phyloP scores from a whole-genome alignment of 768 basidiomycete species.

The Leccinum subgranulosum region DNA sequence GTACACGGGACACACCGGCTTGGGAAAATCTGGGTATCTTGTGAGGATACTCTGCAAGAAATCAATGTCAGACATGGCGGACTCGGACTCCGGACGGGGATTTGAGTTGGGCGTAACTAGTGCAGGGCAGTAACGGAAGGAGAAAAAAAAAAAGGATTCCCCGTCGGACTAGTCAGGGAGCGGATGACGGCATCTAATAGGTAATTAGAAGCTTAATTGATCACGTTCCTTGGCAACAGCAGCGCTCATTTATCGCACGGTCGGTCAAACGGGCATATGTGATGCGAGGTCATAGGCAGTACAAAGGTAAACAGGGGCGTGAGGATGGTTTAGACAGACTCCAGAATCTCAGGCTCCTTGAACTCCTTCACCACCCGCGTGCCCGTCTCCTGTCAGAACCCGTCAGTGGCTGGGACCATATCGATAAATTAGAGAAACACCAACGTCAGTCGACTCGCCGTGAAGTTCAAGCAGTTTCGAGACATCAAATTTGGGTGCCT shows the following conservation, averaged over 20 bases:
- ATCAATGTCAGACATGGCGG: constrained; percentile 73
- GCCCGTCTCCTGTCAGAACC: constrained; percentile 74
- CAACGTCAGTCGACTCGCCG: constrained; percentile 89
- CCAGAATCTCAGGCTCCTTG: constrained; percentile 95
- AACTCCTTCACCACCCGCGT: constrained; percentile 93
- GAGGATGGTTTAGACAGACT: constrained; percentile 70
- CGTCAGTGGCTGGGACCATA: constrained; percentile 1
- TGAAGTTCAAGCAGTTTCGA: constrained; percentile 96
- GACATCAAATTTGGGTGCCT: constrained; percentile 95
- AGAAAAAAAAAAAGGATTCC: background rate
- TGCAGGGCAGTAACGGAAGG: background rate
- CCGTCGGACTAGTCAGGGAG: background rate
- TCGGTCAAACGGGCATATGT: constrained; percentile 24
- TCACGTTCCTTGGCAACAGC: background rate
- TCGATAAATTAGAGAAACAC: constrained; percentile 26
- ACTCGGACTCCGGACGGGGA: background rate
- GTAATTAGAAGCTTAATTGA: background rate
- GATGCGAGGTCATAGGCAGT: constrained; percentile 30
- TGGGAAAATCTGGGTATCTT: constrained; percentile 78
- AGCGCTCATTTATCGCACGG: background rate
- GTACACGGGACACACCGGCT: constrained; percentile 57
- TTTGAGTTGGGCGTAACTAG: background rate
- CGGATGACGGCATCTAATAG: background rate
- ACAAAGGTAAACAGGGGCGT: constrained; percentile 36
- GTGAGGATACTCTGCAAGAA: constrained; percentile 60